Conservation (phyloP, 1,284 basidiomycete genomes). For the Ustilago nuda region DNA sequence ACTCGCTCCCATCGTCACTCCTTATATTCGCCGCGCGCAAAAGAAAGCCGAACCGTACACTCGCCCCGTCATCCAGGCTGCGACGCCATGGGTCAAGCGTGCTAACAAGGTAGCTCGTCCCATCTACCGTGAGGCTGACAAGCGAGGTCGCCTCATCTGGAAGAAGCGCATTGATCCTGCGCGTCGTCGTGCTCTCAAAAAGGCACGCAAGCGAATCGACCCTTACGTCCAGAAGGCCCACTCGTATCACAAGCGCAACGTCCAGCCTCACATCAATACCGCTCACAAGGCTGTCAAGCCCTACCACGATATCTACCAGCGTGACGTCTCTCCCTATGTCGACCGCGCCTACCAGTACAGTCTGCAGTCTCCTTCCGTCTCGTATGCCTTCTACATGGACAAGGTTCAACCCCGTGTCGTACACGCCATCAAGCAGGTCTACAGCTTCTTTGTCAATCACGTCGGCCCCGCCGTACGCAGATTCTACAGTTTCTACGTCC, state of each 20-base stretch:
- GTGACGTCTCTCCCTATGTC: constrained; percentile 66
- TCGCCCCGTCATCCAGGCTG: constrained; percentile 51
- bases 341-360: constrained; percentile 49
- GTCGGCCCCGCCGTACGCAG: constrained; percentile 54
- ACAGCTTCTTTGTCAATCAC: constrained; percentile 59
- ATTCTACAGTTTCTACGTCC: constrained; percentile 57
- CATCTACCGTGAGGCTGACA: constrained; percentile 42
- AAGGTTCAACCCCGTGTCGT: constrained; percentile 63
- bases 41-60: constrained; percentile 58
- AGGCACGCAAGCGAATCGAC: constrained; percentile 46
- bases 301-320: constrained; percentile 63
- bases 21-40: constrained; percentile 44
- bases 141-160: constrained; percentile 54
- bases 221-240: constrained; percentile 57
- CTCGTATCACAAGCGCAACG: constrained; percentile 59
- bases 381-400: constrained; percentile 59
- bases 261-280: constrained; percentile 61
- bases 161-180: constrained; percentile 61
- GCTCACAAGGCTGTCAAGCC: constrained; percentile 58
- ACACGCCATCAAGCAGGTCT: constrained; percentile 33
- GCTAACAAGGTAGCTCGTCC: constrained; percentile 53
- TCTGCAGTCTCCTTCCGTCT: constrained; percentile 38
- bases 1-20: constrained; percentile 54
- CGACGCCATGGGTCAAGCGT: constrained; percentile 42
- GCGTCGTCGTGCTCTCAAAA: constrained; percentile 53